Conservation (phyloP, 768 basidiomycete species). For the Xanthoconium purpureum region DNA sequence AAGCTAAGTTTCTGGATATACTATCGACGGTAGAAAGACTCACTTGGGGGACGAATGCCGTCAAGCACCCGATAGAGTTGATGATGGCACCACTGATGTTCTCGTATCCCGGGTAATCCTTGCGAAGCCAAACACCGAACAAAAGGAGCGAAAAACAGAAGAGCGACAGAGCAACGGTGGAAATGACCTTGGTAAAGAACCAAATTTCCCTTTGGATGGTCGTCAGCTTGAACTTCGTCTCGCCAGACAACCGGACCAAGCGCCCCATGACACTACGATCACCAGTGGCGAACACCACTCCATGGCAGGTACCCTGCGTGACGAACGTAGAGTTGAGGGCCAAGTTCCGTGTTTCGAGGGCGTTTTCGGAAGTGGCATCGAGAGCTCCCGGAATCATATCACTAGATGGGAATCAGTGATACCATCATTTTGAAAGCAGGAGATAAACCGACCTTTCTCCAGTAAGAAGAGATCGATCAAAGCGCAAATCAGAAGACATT, state of each 20-base stretch:
- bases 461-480: conserved; percentile 54
- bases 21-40: not conserved
- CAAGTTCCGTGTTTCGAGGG: conserved; percentile 46
- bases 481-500: conserved; percentile 48
- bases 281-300: conserved; percentile 42
- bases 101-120: conserved; percentile 32
- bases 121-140: conserved; percentile 43
- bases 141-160: conserved; percentile 42
- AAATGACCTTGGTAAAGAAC: conserved; percentile 55
- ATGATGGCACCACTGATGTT: conserved; percentile 35
- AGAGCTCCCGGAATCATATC: conserved; percentile 45
- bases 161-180: conserved; percentile 36
- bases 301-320: conserved; percentile 40
- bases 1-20: not conserved
- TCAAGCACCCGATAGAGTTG: conserved; percentile 39
- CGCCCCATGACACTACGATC: conserved; percentile 49
- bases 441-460: conserved; percentile 38
- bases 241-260: conserved; percentile 51
- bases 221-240: conserved; percentile 44
- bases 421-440: not conserved
- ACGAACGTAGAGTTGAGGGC: conserved; percentile 47
- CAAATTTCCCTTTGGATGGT: conserved; percentile 47
- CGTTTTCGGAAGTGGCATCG: conserved; percentile 48
- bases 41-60: conserved; percentile 42
- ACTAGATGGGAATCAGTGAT: conserved; percentile 16